Evolutionary conservation across 257 asterid species (phyloP).

Genomic region (Datura wrightii): DNA sequence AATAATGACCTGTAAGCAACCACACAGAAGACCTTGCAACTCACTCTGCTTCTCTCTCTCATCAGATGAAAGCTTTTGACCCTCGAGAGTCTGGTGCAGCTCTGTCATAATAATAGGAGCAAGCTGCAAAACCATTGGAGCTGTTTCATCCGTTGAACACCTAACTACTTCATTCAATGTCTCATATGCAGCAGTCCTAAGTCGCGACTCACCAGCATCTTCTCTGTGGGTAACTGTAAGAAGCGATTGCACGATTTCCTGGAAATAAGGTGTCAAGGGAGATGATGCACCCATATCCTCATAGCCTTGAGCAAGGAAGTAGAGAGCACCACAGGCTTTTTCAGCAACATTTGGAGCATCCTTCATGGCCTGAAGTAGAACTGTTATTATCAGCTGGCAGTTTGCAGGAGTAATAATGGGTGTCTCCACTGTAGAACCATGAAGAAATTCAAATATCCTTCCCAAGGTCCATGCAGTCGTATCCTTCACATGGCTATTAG

Average conservation of each 20-base stretch:
- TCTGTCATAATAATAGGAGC: constrained; percentile 80
- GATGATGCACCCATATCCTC: constrained; percentile 74
- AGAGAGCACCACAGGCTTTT: constrained; percentile 88
- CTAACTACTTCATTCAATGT: constrained; percentile 87
- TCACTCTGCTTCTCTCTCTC: constrained; percentile 83
- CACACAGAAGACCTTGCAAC: constrained; percentile 83
- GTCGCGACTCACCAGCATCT: constrained; percentile 84
- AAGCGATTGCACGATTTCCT: constrained; percentile 77
- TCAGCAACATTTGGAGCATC: constrained; percentile 89
- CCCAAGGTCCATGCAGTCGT: constrained; percentile 89
- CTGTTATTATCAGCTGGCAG: constrained; percentile 71
- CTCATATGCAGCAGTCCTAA: constrained; percentile 83
- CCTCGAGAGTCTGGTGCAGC: constrained; percentile 79
- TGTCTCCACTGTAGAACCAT: constrained; percentile 64
- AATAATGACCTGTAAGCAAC: constrained; percentile 80
- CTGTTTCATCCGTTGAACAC: constrained; percentile 76
- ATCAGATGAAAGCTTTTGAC: constrained; percentile 70
- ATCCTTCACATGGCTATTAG: constrained; percentile 81
- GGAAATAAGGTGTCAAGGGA: constrained; percentile 77
- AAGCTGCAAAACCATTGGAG: constrained; percentile 72
- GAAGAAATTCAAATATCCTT: constrained; percentile 81
- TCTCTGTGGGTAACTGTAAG: constrained; percentile 73
- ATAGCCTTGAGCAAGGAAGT: constrained; percentile 76
- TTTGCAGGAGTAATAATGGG: constrained; percentile 74
- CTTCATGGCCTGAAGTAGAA: constrained; percentile 85